Base-by-base conservation (phyloP, 1,139 yeast species). In the Pichia sp. region DNA sequence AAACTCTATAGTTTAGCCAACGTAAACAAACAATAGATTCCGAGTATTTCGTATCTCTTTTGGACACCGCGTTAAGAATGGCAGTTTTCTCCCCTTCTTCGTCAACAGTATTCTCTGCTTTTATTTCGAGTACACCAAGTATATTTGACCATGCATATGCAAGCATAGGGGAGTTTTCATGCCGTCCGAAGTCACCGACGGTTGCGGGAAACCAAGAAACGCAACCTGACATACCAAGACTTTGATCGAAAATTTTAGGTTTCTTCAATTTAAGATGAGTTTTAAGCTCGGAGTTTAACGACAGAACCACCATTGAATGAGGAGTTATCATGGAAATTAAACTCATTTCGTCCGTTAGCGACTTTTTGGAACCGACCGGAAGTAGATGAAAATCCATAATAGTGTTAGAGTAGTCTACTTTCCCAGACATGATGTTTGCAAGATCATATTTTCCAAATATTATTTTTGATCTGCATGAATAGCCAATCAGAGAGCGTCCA, bases 61-160 rank as follows among this genome's bases (percentile, higher is more conserved):
- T 72, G 56, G 75, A 72, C n/a, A 70, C 67, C 55, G 83, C 68
- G 17, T 76, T 74, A 33, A 83, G 60, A 49, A 64, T 36, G 3
- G 20, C 30, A 14, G 7, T 36, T 7, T 45, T 24, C 7, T 57
- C 59, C 3, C 48, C 54, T 36, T 27, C 40, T 49, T 75, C 74
- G 51, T 77, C 76, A 49, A 73, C 73, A 12, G 78, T 58, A 0
- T 68, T 65, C 40, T 63, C 66, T 16, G 69, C 52, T 20, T 71
- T 71, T 1, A 87, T 66, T 58, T 85, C 89, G 31, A 85, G 60
- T 0, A 87, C 67, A 0, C 82, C 77, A 50, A 87, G 63, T 14
- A 75, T 74, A 59, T 83, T 82, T 29, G 81, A 75, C 87, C 91
- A 86, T 42, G 86, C 73, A 63, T 83, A 87, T 0, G 87, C 92